Percentiles rank a stretch among this genome's conserved stretches.
phyloP scores from a whole-genome alignment of 148 eudicot genomes.

The Polygonum aviculare region DNA sequence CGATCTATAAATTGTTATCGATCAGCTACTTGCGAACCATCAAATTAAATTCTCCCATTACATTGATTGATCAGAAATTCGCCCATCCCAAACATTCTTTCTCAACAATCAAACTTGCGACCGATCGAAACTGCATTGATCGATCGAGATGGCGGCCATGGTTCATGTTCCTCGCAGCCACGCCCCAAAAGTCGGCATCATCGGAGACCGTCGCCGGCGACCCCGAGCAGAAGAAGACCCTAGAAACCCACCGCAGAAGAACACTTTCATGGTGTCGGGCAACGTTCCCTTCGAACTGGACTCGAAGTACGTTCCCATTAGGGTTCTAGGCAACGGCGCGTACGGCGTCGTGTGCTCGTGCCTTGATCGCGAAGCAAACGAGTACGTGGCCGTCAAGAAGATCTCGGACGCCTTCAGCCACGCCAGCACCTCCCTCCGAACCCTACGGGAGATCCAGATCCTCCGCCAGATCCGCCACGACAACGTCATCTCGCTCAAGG shows the following conservation, averaged over 20 bases:
- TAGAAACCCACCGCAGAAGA: background rate
- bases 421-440: constrained; percentile 12
- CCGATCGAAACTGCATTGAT: too few relatives aligned
- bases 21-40: too few relatives aligned
- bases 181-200: too few relatives aligned
- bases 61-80: too few relatives aligned
- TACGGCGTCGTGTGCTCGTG: constrained; percentile 39
- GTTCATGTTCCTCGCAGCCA: too few relatives aligned
- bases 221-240: background rate
- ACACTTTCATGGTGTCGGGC: background rate
- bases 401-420: constrained; percentile 21
- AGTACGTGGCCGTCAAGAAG: constrained; percentile 43
- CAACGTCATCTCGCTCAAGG: constrained; percentile 37
- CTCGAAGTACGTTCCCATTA: constrained; percentile 22
- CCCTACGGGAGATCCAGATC: constrained; percentile 28
- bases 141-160: too few relatives aligned
- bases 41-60: too few relatives aligned
- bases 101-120: too few relatives aligned
- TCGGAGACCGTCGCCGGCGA: too few relatives aligned
- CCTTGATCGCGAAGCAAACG: constrained; percentile 18
- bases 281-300: constrained; percentile 23
- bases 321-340: constrained; percentile 30
- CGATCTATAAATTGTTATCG: too few relatives aligned
- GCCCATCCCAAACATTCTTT: too few relatives aligned
- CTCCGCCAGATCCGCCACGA: constrained; percentile 21